Evolutionary conservation across 805 yeast species (phyloP).

Genomic region (Spathaspora sp.): DNA sequence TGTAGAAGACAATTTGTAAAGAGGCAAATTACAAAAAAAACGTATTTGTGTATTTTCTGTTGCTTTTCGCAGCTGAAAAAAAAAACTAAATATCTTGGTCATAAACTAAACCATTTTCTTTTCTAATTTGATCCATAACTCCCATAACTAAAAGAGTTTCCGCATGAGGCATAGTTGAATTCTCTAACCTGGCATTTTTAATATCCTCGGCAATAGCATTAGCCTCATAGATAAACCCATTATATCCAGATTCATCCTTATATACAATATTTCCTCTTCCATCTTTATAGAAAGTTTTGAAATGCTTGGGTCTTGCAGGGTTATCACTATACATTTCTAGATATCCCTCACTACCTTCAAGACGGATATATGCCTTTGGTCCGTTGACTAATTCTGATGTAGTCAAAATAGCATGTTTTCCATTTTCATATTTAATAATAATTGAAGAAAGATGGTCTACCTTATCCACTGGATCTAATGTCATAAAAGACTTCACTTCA

Average conservation of each 20-base stretch:
- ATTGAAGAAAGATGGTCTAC: constrained; percentile 42
- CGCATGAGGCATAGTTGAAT: constrained; percentile 34
- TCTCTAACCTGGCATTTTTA: constrained; percentile 32
- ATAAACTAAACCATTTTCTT: constrained; percentile 33
- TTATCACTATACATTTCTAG: constrained; percentile 27
- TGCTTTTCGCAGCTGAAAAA: constrained; percentile 1
- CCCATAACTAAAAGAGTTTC: constrained; percentile 48
- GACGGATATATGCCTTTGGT: constrained; percentile 25
- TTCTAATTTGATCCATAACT: constrained; percentile 46
- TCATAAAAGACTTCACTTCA: constrained; percentile 27
- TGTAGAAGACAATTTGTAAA: not conserved
- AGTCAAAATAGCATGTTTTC: constrained; percentile 39
- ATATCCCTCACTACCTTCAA: constrained; percentile 33
- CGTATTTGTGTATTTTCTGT: not conserved
- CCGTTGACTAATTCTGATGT: constrained; percentile 23
- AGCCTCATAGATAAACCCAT: constrained; percentile 56
- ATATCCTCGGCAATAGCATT: constrained; percentile 49
- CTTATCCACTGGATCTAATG: constrained; percentile 31
- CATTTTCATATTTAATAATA: constrained; percentile 34
- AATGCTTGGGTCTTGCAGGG: constrained; percentile 30
- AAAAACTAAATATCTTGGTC: constrained; percentile 2
- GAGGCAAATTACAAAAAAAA: not conserved
- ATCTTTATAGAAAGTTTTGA: constrained; percentile 30
- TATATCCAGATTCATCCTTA: constrained; percentile 33
- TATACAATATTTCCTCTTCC: constrained; percentile 19